These are phyloP conservation scores for Sergeia podlipaevii DNA, from an alignment of 208 protist species.

Conservation along the genomic window DNA sequence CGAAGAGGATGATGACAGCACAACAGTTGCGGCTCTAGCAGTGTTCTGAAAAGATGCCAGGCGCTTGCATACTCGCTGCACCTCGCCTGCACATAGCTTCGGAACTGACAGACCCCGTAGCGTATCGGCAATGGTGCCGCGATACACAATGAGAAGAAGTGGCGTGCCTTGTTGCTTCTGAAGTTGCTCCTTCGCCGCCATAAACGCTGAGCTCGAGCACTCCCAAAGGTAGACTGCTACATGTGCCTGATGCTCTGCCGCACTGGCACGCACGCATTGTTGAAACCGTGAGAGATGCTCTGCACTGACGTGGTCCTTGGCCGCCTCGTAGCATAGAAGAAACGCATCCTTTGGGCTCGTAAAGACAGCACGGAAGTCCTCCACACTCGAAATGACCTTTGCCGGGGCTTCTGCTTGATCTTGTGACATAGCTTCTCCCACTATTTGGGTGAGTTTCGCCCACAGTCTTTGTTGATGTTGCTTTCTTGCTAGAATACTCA, in stretches of 20 bases:
- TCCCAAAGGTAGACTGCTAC: conserved; percentile 67
- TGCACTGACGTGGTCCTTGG: conserved; percentile 35
- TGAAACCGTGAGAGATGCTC: conserved; percentile 31
- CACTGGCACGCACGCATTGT: conserved; percentile 17
- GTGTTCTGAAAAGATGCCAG: conserved; percentile 47
- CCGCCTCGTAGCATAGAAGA: conserved; percentile 69
- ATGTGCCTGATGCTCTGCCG: conserved; percentile 11
- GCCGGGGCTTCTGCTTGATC: conserved; percentile 18
- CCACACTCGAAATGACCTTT: conserved; percentile 36
- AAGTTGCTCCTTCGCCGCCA: conserved; percentile 47
- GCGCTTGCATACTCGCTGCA: conserved; percentile 49
- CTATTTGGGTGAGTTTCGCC: too few relatives aligned
- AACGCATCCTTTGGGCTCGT: conserved; percentile 20
- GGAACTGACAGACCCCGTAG: conserved; percentile 26
- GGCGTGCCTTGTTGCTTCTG: conserved; percentile 42
- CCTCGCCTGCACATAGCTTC: conserved; percentile 13
- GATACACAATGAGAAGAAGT: conserved; percentile 56
- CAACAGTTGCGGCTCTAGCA: conserved; percentile 21
- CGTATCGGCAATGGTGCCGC: conserved; percentile 51
- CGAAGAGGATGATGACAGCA: not conserved
- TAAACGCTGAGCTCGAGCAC: conserved; percentile 48
- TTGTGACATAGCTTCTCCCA: too few relatives aligned
- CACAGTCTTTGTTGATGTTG: too few relatives aligned
- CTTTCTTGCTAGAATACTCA: too few relatives aligned
- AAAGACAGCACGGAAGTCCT: conserved; percentile 56